Evolutionary conservation across 257 asterid genomes (phyloP), one percentile per base, ranked within the genome.

Genomic region (Lycium barbarum): DNA sequence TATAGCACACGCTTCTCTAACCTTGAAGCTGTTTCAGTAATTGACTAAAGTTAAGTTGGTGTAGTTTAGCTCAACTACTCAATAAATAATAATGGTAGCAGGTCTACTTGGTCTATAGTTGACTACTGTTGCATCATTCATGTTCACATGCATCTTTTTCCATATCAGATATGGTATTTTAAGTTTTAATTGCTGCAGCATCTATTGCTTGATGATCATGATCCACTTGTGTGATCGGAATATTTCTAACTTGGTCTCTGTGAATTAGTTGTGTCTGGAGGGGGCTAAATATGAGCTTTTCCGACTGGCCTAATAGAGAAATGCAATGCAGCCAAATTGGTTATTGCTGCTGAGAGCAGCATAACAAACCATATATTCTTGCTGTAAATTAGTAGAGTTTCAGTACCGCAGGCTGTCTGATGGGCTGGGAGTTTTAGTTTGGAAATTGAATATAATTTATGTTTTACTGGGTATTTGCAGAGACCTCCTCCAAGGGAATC

Each of bases 401-500:
- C 10, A 11, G 6, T 62, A 62, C 22, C 6, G 0, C 70, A 62
- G 70, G 70, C 70, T 62, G 1, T 62, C 38, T 55, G 58, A 15
- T 9, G 12, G 74, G 74, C 6, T 38, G 12, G 74, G 4, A 67
- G 59, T 47, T 13, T 51, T 49, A 0, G 13, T 26, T 14, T 33
- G 38, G 9, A 15, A 14, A 36, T 4, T 26, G 26, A 8, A 40
- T 7, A 40, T 40, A 33, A 70, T 70, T 59, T 8, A 43, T 40
- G 54, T 70, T 40, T 70, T 3, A 38, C 53, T 84, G 73, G 83
- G 61, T 79, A 85, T 90, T 84, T 90, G 90, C 97, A 97, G 99
- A 95, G 95, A 87, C 91, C 87, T 15, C 92, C 86, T n/a, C 93
- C 85, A 36, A 90, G 86, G 88, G 98, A 95, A 78, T 26, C 97